Evolutionary conservation across 2,329 filamentous ascomycete genomes (phyloP).

Genomic region (Alternaria arbusti): DNA sequence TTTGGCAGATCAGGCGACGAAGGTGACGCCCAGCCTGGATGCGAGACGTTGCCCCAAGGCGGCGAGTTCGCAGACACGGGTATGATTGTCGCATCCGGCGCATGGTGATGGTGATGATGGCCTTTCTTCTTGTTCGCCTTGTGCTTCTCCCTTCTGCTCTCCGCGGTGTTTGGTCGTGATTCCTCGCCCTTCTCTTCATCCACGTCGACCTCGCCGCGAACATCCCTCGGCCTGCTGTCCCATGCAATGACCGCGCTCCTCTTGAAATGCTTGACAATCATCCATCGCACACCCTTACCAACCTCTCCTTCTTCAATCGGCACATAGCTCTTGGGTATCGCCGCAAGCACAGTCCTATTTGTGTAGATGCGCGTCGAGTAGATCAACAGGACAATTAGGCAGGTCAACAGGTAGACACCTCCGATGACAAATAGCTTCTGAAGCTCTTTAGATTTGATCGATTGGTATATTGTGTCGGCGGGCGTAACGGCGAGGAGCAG

Average conservation of each 20-base stretch:
- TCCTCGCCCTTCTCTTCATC: constrained; percentile 19
- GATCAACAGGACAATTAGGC: constrained; percentile 73
- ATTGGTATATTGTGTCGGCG: constrained; percentile 78
- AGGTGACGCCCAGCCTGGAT: constrained; percentile 88
- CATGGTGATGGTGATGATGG: constrained; percentile 27
- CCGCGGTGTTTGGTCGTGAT: constrained; percentile 27
- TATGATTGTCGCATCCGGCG: constrained; percentile 42
- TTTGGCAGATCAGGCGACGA: constrained; percentile 75
- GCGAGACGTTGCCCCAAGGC: constrained; percentile 83
- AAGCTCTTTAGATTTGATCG: constrained; percentile 67
- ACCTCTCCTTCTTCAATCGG: constrained; percentile 87
- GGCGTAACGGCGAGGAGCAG: constrained; percentile 80
- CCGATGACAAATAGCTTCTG: constrained; percentile 86
- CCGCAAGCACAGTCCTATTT: constrained; percentile 76
- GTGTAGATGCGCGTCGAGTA: constrained; percentile 87
- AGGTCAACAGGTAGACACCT: constrained; percentile 75
- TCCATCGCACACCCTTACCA: constrained; percentile 72
- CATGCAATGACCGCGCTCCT: constrained; percentile 83
- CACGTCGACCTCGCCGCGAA: constrained; percentile 50
- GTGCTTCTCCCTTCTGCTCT: constrained; percentile 39
- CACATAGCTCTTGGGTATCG: constrained; percentile 86
- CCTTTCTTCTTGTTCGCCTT: constrained; percentile 38
- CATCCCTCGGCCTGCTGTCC: constrained; percentile 73
- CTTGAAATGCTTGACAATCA: constrained; percentile 75
- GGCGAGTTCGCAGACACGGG: constrained; percentile 55